phyloP scores from a whole-genome alignment of 805 yeast species.

The Lachancea mirantina region DNA sequence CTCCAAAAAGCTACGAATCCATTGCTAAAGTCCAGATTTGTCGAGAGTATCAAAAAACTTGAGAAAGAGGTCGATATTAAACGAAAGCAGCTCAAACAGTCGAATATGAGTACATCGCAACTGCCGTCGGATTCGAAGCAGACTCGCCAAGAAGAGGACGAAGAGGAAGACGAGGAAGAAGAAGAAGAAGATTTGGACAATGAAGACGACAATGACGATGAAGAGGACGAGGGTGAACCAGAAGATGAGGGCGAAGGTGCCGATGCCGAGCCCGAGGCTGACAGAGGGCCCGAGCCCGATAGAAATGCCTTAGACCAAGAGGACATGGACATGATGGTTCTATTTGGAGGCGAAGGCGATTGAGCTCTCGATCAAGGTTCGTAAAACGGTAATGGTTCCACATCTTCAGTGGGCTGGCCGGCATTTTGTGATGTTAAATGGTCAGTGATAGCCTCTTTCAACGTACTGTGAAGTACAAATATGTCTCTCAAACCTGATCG shows the following conservation, averaged over 20 bases:
- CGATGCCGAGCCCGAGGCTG: slow-evolving; percentile 4
- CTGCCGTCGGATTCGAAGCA: slow-evolving; percentile 30
- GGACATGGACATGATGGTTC: slow-evolving; percentile 33
- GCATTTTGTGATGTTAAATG: neutral
- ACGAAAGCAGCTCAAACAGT: slow-evolving; percentile 49
- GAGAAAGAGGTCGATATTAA: slow-evolving; percentile 78
- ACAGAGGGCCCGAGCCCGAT: neutral
- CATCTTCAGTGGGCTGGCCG: neutral
- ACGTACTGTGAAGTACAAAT: slow-evolving; percentile 6
- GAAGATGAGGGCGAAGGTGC: slow-evolving; percentile 21
- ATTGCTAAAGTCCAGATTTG: slow-evolving; percentile 77
- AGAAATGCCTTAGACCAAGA: slow-evolving; percentile 31
- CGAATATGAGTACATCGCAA: slow-evolving; percentile 13
- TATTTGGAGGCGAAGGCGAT: slow-evolving; percentile 32
- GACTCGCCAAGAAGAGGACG: slow-evolving; percentile 30
- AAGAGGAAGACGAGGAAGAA: slow-evolving; percentile 29
- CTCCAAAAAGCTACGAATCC: slow-evolving; percentile 71
- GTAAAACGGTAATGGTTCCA: slow-evolving; percentile 6
- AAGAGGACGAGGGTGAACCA: slow-evolving; percentile 24
- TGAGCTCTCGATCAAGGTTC: slow-evolving; percentile 10
- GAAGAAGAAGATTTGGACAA: slow-evolving; percentile 31
- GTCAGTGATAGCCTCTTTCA: slow-evolving; percentile 5
- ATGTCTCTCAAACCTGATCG: slow-evolving; percentile 3
- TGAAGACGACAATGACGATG: slow-evolving; percentile 32
- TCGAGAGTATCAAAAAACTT: slow-evolving; percentile 70